A percentile compares a stretch with the other conserved stretches of the same genome.
Conservation (phyloP, 2,329 filamentous ascomycete genomes). For the Diaporthe australafricana region DNA sequence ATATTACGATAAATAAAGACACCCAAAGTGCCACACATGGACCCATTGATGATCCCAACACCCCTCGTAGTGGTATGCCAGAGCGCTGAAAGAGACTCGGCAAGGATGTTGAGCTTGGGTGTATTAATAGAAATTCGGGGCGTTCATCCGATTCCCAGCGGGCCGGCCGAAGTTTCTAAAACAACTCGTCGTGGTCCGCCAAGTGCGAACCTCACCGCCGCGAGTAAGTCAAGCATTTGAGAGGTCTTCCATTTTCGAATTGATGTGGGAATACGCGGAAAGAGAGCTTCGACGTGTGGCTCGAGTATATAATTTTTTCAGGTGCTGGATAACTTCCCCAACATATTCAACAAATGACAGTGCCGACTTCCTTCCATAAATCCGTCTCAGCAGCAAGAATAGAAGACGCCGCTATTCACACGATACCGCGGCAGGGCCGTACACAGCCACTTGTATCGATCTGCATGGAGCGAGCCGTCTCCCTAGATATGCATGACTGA, state of each 20-base stretch:
- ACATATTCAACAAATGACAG: no score
- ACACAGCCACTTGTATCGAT: background rate
- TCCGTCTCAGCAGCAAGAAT: no score
- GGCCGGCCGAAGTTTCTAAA: background rate
- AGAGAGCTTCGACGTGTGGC: no score
- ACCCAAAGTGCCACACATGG: background rate
- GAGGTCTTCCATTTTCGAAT: background rate
- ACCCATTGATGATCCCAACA: background rate
- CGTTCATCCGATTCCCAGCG: background rate
- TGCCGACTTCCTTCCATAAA: no score
- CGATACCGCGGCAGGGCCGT: no score
- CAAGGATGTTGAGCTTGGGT: background rate
- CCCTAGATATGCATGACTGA: background rate
- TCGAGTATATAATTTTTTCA: no score
- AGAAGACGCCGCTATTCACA: no score
- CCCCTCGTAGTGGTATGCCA: no score
- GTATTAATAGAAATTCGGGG: constrained; percentile 3
- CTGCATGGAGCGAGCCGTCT: background rate
- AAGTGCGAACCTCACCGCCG: background rate
- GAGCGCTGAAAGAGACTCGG: background rate
- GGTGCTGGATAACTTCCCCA: no score
- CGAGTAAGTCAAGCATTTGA: background rate
- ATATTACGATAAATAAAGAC: no score
- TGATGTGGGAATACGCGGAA: background rate
- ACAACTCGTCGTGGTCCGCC: background rate